A percentile compares a stretch with the other conserved stretches of the same genome.
Evolutionary conservation across 208 protist genomes (phyloP).

Genomic region (Leishmania tarentolae): DNA sequence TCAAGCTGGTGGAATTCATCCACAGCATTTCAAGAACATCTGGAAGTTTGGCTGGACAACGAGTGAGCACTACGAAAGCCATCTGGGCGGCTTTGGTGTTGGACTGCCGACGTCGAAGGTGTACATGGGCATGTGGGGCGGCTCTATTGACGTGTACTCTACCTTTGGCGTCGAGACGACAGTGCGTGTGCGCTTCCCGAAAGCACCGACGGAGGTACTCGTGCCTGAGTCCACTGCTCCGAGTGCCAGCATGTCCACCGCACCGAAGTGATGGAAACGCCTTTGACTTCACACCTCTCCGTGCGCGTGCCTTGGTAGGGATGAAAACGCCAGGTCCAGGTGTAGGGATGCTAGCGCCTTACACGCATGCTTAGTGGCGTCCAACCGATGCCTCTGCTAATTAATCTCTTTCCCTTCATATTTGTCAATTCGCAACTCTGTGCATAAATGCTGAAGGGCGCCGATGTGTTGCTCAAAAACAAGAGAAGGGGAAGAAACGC

Average conservation of each 20-base stretch:
- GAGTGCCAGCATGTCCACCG: neutral
- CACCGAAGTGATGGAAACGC: neutral
- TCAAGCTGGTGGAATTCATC: constrained; percentile 57
- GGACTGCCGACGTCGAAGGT: constrained; percentile 84
- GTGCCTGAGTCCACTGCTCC: constrained; percentile 23
- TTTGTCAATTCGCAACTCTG: neutral
- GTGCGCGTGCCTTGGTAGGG: neutral
- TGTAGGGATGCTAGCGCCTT: neutral
- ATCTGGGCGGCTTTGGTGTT: constrained; percentile 81
- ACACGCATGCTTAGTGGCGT: neutral
- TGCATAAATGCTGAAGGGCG: neutral
- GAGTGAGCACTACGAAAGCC: constrained; percentile 57
- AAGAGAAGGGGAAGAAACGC: neutral
- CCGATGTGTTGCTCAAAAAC: neutral
- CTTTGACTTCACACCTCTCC: neutral
- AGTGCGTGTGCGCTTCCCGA: constrained; percentile 82
- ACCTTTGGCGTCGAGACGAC: constrained; percentile 50
- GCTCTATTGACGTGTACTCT: constrained; percentile 75
- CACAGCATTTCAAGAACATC: constrained; percentile 48
- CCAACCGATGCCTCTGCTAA: neutral
- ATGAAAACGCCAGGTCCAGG: neutral
- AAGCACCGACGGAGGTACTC: constrained; percentile 63
- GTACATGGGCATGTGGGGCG: constrained; percentile 87
- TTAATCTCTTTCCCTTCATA: neutral
- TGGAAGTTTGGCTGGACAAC: constrained; percentile 92